Evolutionary conservation across 108 stramenopile species (phyloP).

Genomic region (Pseudonitzschia multistriata): DNA sequence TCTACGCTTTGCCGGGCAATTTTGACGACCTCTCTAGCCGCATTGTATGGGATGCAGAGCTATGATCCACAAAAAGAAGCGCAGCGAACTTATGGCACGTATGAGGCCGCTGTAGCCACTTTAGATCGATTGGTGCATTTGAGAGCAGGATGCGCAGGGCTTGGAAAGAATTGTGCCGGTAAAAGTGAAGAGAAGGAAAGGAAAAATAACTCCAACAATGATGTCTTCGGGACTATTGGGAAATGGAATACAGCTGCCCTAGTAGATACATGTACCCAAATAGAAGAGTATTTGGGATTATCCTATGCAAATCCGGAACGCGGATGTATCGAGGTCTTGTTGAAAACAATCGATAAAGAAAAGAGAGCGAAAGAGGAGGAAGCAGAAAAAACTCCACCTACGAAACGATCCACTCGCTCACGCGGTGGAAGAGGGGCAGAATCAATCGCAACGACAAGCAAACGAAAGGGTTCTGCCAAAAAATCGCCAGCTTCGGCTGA

Average conservation of each 20-base stretch:
- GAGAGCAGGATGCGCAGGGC: neutral
- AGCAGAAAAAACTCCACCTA: neutral
- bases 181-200: neutral
- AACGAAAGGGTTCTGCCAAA: neutral
- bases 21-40: conserved; percentile 20
- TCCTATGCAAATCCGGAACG: neutral
- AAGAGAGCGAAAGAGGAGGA: neutral
- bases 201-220: neutral
- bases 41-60: conserved; percentile 16
- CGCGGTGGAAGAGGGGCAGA: neutral
- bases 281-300: conserved; percentile 4
- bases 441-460: neutral
- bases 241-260: neutral
- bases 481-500: neutral
- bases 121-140: conserved; percentile 24
- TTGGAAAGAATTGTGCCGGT: neutral
- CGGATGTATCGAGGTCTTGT: neutral
- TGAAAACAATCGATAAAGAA: neutral
- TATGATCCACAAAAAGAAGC: conserved; percentile 6
- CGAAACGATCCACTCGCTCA: conserved; percentile 11
- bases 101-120: conserved; percentile 9
- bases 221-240: neutral
- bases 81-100: neutral
- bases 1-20: conserved; percentile 26
- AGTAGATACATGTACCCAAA: neutral